Evolutionary conservation across 1,139 yeast genomes (phyloP).

Genomic region (Trichomonascaceae sp.): DNA sequence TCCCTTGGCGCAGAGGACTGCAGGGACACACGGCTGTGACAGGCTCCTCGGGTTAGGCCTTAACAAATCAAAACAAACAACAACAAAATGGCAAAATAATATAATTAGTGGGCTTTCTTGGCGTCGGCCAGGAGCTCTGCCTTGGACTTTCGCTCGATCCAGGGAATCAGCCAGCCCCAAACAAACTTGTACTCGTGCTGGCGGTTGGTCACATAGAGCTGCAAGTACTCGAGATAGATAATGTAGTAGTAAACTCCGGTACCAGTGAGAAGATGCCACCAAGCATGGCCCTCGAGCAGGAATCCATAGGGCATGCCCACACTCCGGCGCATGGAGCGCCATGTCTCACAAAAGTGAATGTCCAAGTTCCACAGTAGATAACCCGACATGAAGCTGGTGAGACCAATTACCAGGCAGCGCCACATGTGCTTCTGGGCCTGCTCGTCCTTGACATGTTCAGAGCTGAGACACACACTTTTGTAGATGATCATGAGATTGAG

Average conservation of each 20-base stretch:
- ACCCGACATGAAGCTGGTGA: slow-evolving; percentile 55
- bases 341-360: slow-evolving; percentile 59
- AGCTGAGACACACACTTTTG: slow-evolving; percentile 40
- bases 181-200: slow-evolving; percentile 38
- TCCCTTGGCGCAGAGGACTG: too few relatives aligned
- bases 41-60: too few relatives aligned
- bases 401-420: slow-evolving; percentile 45
- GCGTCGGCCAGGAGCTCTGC: too few relatives aligned
- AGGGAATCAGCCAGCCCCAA: slow-evolving; percentile 38
- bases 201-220: slow-evolving; percentile 44
- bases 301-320: slow-evolving; percentile 86
- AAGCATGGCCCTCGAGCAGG: slow-evolving; percentile 83
- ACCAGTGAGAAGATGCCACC: slow-evolving; percentile 66
- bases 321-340: slow-evolving; percentile 48
- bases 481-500: slow-evolving; percentile 50
- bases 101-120: slow-evolving; percentile 2
- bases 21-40: too few relatives aligned
- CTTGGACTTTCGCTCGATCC: slow-evolving; percentile 15
- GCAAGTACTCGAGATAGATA: slow-evolving; percentile 50
- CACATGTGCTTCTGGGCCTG: slow-evolving; percentile 36
- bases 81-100: too few relatives aligned
- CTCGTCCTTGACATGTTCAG: slow-evolving; percentile 36
- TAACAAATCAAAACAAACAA: too few relatives aligned
- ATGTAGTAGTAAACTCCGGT: slow-evolving; percentile 47
- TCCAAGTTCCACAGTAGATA: slow-evolving; percentile 79